A percentile compares a stretch with the other conserved stretches of the same genome.
Conservation (phyloP, 148 eudicot genomes). For the Bassia scoparia region DNA sequence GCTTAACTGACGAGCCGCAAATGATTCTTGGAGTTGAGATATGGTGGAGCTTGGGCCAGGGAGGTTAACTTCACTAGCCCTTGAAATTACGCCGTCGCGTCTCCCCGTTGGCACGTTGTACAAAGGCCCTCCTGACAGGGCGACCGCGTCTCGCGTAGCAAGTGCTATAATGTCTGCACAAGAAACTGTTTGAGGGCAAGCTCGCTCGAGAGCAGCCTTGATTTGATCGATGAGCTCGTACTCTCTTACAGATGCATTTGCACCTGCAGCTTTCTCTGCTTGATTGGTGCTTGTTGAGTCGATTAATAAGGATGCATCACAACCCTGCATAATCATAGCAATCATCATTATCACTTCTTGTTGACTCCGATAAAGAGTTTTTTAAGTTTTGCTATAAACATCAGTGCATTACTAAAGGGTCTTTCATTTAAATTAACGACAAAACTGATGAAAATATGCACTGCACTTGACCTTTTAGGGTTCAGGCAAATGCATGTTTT, state of each 20-base stretch:
- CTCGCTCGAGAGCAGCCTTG: constrained; percentile 12
- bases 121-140: constrained; percentile 10
- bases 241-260: constrained; percentile 15
- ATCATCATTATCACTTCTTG: no score
- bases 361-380: no score
- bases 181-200: constrained; percentile 14
- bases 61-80: constrained; percentile 11
- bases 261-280: constrained; percentile 17
- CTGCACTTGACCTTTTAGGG: no score
- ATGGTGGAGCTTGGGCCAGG: constrained; percentile 21
- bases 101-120: constrained; percentile 18
- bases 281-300: constrained; percentile 3
- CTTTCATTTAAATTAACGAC: no score
- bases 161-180: constrained; percentile 21
- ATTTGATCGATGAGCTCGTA: constrained; percentile 12
- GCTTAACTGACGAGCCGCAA: background rate
- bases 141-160: constrained; percentile 9
- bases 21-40: constrained; percentile 15
- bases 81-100: constrained; percentile 10
- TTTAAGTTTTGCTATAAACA: no score
- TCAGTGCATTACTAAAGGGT: no score
- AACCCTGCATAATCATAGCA: background rate
- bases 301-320: constrained; percentile 13
- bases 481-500: no score
- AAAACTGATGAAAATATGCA: no score